Base-by-base conservation (phyloP, 208 protist species). In the Crithidia fasciculata region DNA sequence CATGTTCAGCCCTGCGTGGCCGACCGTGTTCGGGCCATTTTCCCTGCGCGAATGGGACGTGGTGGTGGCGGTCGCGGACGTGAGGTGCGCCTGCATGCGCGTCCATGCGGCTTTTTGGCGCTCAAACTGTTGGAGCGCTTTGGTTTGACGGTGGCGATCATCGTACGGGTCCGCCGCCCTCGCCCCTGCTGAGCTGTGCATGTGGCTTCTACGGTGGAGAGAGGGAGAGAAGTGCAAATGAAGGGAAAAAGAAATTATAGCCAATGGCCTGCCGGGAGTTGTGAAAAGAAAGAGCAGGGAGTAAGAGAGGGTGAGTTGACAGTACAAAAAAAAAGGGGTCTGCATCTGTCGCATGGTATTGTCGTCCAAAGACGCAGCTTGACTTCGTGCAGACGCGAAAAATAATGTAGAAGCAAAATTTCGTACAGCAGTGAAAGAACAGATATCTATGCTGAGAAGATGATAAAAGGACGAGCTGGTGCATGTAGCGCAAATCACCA, bases 81-180 rank as follows among this genome's bases (percentile, higher is more conserved):
- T 16, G 64, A 83, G 73, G 65, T 74, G 68, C 9, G 52, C 41
- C 52, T 79, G 72, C 78, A 83, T 79, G 45, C 56, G 73, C 13
- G 74, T 75, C 89, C 92, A 96, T n/a, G 84, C 82, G 9, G 55
- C 57, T 62, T 86, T 69, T 70, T 96, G 92, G 36, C 78, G 75
- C 60, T 94, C 89, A 84, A 85, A 96, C 43, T 50, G 65, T 37
- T 61, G 74, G 2, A 96, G 67, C 10, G 89, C 88, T 62, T 95
- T 95, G 16, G 64, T 13, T 69, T 96, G 86, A 9, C 92, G 80
- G 41, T 93, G 57, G 19, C 85, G 82, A 4, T 79, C 55, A 59
- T 94, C 87, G 44, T 83, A 87, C 0, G 39, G 59, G 49, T 89
- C 80, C 4, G 19, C 53, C 9, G 55, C 28, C 28, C 28, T 28